Evolutionary conservation across 176 grass and related monocot genomes (phyloP), one percentile per base, ranked within the genome.

Genomic region (Puccinellia tenuiflora): DNA sequence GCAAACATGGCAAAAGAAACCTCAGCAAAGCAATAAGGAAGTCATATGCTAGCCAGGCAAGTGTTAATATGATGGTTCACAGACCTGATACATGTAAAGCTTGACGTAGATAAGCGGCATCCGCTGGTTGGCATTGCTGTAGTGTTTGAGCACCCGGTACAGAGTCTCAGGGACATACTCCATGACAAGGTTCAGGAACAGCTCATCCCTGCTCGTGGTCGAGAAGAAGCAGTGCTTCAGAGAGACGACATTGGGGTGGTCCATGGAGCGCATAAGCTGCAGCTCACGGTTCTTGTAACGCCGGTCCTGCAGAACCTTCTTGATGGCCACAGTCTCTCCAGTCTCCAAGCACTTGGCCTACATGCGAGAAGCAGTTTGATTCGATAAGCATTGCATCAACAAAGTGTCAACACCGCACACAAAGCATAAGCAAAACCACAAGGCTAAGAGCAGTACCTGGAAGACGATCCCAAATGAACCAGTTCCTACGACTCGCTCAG

Each of bases 211-310:
- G 37, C 73, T 79, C 0, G 97, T 96, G 18, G 97, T 99, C 2
- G 92, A 98, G 79, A 99, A 99, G 83, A 99, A 99, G 76, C 97
- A 99, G 79, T 99, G 97, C 83, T 99, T 99, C 63, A 99, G 90
- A 45, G 83, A 94, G 48, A 99, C 86, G 34, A 99, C 86, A n/a
- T 99, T 99, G 24, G 89, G 84, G 59, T 99, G 93, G 56, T 96
- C 93, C 93, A 99, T 99, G 9, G 93, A 87, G 5, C 93, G 91
- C 97, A 99, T 99, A 73, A 99, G 79, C 39, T 96, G 93, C 83
- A 99, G 89, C 86, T 99, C 97, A 28, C 97, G 90, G 57, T 99
- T 99, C 87, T 99, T 99, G 88, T 94, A 99, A 5, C 91, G 85
- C 15, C 83, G 78, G 68, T 99, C 97, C 71, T 99, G 97, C 65